Conservation (phyloP, 305 asterid genomes). For the Solanum hybrid region DNA sequence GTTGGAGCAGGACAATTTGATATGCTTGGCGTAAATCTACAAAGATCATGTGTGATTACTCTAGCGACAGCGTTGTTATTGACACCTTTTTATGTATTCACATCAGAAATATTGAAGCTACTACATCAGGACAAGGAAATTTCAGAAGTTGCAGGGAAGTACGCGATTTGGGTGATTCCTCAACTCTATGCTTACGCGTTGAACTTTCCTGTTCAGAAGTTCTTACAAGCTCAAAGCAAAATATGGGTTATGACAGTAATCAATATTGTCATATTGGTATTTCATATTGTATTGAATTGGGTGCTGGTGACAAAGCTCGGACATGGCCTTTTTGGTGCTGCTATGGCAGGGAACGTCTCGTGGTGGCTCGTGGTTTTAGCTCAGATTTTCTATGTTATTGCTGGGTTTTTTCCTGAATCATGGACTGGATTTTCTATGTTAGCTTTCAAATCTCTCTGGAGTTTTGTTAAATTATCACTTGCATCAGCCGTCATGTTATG, state of each 20-base stretch:
- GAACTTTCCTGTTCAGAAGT: conserved; percentile 75
- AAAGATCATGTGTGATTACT: conserved; percentile 69
- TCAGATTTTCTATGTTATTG: conserved; percentile 51
- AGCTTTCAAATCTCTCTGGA: conserved; percentile 49
- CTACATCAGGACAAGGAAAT: conserved; percentile 40
- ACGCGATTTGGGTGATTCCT: conserved; percentile 60
- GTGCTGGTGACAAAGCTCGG: conserved; percentile 36
- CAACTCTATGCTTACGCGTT: conserved; percentile 69
- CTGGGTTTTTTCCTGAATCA: conserved; percentile 54
- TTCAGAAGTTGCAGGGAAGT: conserved; percentile 56
- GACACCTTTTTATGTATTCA: conserved; percentile 58
- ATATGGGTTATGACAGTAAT: conserved; percentile 71
- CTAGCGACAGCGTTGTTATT: conserved; percentile 36
- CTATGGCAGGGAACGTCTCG: conserved; percentile 63
- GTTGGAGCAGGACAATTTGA: conserved; percentile 59
- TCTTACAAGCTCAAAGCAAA: conserved; percentile 75
- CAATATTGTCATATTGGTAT: conserved; percentile 31
- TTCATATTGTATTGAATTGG: conserved; percentile 66
- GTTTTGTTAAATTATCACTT: conserved; percentile 60
- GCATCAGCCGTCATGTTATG: conserved; percentile 81
- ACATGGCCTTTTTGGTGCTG: conserved; percentile 63
- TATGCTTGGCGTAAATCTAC: conserved; percentile 67
- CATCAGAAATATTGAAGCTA: conserved; percentile 40
- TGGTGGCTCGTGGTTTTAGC: conserved; percentile 74
- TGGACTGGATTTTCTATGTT: conserved; percentile 69